These are phyloP conservation scores for Suhomyces wounanorum DNA, from an alignment of 1,139 yeast genomes.

Conservation along the genomic window DNA sequence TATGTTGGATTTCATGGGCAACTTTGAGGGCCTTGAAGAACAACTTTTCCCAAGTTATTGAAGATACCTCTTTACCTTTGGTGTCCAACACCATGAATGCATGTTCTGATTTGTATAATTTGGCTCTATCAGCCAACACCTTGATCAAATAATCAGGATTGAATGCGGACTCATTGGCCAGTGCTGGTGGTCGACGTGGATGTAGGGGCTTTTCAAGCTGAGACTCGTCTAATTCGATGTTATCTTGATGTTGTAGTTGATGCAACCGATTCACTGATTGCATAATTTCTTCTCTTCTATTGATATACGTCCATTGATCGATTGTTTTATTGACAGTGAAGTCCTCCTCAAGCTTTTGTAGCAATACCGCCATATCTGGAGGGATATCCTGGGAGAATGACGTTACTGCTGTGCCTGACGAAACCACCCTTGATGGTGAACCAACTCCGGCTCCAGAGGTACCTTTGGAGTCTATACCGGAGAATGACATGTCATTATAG, in stretches of 20 bases:
- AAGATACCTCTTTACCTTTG: conserved; percentile 75
- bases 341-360: conserved; percentile 48
- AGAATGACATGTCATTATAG: conserved; percentile 25
- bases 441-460: conserved; percentile 17
- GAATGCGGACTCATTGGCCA: conserved; percentile 22
- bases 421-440: conserved; percentile 11
- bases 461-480: conserved; percentile 28
- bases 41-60: conserved; percentile 89
- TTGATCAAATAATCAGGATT: conserved; percentile 63
- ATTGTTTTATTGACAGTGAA: conserved; percentile 43
- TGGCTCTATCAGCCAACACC: conserved; percentile 72
- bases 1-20: conserved; percentile 82
- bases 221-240: conserved; percentile 38
- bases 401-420: conserved; percentile 13
- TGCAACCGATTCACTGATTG: conserved; percentile 40
- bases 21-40: conserved; percentile 82
- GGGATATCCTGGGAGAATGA: conserved; percentile 40
- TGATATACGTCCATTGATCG: conserved; percentile 53
- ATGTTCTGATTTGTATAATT: conserved; percentile 60
- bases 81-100: conserved; percentile 75
- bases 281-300: conserved; percentile 49
- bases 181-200: conserved; percentile 51
- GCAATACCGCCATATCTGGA: conserved; percentile 48
- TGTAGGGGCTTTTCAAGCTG: conserved; percentile 55
- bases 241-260: conserved; percentile 33